These are phyloP conservation scores for Butyriboletus loyo DNA, from an alignment of 768 basidiomycete genomes.

Conservation along the genomic window DNA sequence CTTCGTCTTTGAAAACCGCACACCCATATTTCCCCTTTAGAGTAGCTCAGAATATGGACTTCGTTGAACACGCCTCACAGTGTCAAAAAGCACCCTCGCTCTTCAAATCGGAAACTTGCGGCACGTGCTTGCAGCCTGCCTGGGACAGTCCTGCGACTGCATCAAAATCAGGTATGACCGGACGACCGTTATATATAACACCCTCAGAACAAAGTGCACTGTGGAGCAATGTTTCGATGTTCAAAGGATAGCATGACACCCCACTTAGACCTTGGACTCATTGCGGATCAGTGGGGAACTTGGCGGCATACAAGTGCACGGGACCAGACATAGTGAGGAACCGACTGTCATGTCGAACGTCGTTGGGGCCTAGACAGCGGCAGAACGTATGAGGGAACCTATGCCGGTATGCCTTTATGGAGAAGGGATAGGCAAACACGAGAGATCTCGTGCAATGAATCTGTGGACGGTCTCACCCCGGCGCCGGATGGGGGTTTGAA, in stretches of 20 bases:
- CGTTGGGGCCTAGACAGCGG: neutral
- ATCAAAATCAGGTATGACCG: neutral
- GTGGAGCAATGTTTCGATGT: neutral
- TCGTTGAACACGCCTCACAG: neutral
- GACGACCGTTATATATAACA: neutral
- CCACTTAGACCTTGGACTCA: neutral
- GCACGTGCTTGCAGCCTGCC: conserved; percentile 1
- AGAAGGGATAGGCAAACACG: conserved; percentile 2
- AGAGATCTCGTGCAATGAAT: conserved; percentile 7
- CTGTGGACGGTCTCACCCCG: conserved; percentile 1
- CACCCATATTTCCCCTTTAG: neutral
- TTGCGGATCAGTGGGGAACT: neutral
- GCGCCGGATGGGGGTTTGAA: neutral
- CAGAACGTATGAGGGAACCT: neutral
- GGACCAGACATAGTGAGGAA: neutral
- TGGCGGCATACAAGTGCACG: neutral
- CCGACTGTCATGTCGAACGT: conserved; percentile 2
- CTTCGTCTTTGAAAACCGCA: conserved; percentile 1
- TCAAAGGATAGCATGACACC: neutral
- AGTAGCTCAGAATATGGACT: neutral
- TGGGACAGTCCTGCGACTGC: neutral
- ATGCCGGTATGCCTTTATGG: conserved; percentile 12
- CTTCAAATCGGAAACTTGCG: neutral
- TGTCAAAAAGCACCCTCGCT: neutral
- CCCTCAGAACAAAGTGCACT: neutral